Conservation (phyloP, 1,284 basidiomycete genomes). For the Cystobasidium slooffiae region DNA sequence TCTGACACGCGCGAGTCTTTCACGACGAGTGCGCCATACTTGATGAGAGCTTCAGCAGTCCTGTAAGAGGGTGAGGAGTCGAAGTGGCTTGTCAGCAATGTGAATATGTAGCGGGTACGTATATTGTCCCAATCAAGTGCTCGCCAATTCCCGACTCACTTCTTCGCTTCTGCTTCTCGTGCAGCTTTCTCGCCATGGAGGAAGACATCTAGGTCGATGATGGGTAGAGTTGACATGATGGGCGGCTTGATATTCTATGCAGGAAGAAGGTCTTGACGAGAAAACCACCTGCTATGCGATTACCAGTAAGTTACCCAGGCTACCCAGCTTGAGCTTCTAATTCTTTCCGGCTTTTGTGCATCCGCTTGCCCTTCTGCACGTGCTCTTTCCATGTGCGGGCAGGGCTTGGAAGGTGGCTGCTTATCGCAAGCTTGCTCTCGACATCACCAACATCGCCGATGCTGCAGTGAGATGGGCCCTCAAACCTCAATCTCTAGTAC, state of each 20-base stretch:
- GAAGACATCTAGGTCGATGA: slow-evolving; percentile 78
- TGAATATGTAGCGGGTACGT: not conserved
- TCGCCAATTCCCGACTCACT: slow-evolving; percentile 65
- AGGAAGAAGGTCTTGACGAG: not conserved
- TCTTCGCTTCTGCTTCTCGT: slow-evolving; percentile 61
- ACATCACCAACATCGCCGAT: no score
- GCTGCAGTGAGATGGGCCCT: no score
- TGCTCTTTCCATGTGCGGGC: no score
- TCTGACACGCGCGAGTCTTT: slow-evolving; percentile 81
- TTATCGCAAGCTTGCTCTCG: no score
- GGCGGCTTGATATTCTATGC: not conserved
- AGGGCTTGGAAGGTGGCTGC: no score
- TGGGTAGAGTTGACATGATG: slow-evolving; percentile 62
- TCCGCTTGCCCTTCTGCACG: no score
- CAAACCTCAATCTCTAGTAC: no score
- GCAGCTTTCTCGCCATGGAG: slow-evolving; percentile 59
- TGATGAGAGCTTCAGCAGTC: slow-evolving; percentile 78
- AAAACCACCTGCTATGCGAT: not conserved
- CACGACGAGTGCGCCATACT: slow-evolving; percentile 77
- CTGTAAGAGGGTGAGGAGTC: slow-evolving; percentile 52
- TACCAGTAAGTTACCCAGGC: no score
- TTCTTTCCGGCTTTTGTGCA: no score
- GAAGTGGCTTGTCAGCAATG: not conserved
- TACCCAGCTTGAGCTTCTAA: no score
- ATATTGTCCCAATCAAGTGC: not conserved